These are phyloP conservation scores for Microsporum audouinii DNA, from an alignment of 2,329 filamentous ascomycete genomes.

Conservation along the genomic window DNA sequence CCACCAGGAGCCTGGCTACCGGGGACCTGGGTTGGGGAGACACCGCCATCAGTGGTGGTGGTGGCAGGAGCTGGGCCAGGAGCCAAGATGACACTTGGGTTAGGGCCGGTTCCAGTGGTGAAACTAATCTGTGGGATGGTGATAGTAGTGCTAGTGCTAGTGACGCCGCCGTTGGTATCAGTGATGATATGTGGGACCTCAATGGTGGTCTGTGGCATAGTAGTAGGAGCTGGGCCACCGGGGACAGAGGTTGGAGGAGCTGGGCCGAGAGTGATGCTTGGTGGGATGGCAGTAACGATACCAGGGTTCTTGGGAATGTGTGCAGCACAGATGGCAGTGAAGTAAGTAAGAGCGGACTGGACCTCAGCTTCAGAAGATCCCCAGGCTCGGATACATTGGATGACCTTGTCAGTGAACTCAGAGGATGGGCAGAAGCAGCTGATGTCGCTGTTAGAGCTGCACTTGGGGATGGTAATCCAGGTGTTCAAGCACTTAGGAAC, in stretches of 20 bases:
- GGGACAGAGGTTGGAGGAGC: conserved; percentile 36
- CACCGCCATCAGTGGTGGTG: conserved; percentile 8
- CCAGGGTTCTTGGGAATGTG: conserved; percentile 68
- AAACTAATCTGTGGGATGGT: conserved; percentile 38
- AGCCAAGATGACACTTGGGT: conserved; percentile 24
- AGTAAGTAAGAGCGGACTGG: conserved; percentile 62
- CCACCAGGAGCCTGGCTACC: neutral
- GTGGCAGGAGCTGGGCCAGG: conserved; percentile 16
- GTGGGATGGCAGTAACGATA: conserved; percentile 64
- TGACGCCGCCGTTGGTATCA: conserved; percentile 3
- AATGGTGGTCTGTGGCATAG: conserved; percentile 27
- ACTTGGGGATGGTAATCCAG: conserved; percentile 62
- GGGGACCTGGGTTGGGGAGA: conserved; percentile 9
- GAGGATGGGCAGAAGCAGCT: conserved; percentile 77
- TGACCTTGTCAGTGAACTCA: conserved; percentile 67
- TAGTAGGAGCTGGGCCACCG: conserved; percentile 14
- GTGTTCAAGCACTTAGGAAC: conserved; percentile 87
- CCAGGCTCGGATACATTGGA: conserved; percentile 69
- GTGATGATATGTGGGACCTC: conserved; percentile 26
- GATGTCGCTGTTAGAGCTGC: conserved; percentile 71
- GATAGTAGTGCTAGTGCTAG: conserved; percentile 24
- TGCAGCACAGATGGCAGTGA: conserved; percentile 80
- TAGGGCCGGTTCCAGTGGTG: conserved; percentile 21
- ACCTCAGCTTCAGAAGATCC: conserved; percentile 56
- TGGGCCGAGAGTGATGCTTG: conserved; percentile 42